Evolutionary conservation across 1,284 basidiomycete genomes (phyloP), one percentile per base, ranked within the genome.

Genomic region (Retiboletus flavoniger): DNA sequence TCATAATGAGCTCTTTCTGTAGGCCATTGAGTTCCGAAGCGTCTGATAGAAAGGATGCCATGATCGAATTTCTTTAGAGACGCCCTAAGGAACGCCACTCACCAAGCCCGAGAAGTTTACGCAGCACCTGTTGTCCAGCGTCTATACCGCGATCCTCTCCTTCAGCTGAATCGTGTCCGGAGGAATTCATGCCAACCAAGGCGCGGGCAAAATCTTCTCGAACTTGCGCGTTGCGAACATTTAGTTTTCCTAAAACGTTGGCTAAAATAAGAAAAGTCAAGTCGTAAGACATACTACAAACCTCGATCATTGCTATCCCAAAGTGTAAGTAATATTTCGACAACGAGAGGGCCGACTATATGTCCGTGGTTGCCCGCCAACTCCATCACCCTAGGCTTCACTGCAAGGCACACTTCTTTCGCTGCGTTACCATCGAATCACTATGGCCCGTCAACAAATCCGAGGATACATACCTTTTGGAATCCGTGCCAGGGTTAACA

Each of bases 61-160:
- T 3, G 4, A 26, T 44, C 13, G 1, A 29, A 21, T n/a, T 24
- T 41, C 4, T 9, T 29, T 28, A n/a, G 21, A 24, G n/a, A 28
- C 17, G 16, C 5, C 6, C 2, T 1, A 2, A n/a, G 4, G n/a
- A 40, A 28, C 1, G 7, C 24, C 19, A 29, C 57, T 36, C 19
- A 66, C 65, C 54, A 1, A 65, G 44, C 8, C 60, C 63, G n/a
- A 67, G 68, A 19, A 65, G 39, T 1, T 7, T 17, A 13, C 35
- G 39, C 14, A 65, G 29, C 14, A 47, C 24, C 11, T 40, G 19
- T 34, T 56, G 49, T n/a, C 41, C 56, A 17, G 36, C 3, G 16
- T 56, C 32, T 8, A 6, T 9, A 13, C 4, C 11, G 4, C 5
- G 5, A n/a, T 11, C 21, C 14, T 36, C 3, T 24, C 13, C 36